These are phyloP conservation scores for Pachysandra terminalis DNA, from an alignment of 164 flowering plant species.

Conservation along the genomic window DNA sequence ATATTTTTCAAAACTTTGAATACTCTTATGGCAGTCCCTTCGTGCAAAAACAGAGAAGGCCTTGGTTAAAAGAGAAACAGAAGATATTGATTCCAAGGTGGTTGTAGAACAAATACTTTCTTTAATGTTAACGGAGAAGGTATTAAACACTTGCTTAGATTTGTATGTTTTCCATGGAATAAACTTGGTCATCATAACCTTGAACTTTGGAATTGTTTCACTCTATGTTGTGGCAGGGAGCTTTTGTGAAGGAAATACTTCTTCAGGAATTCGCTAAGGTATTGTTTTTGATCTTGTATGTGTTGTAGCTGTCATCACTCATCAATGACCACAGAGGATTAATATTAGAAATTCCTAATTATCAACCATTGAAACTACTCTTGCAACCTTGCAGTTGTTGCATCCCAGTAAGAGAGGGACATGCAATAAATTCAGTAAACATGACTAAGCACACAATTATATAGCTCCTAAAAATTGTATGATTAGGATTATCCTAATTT, in stretches of 20 bases:
- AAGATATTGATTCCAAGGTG: conserved; percentile 39
- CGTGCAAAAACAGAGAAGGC: conserved; percentile 67
- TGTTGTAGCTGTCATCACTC: neutral
- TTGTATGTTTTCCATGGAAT: conserved; percentile 2
- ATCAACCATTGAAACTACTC: neutral
- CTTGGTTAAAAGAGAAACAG: conserved; percentile 25
- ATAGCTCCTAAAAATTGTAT: too few relatives aligned
- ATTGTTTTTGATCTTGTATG: neutral
- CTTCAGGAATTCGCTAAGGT: conserved; percentile 92
- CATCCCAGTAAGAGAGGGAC: too few relatives aligned
- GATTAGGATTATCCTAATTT: too few relatives aligned
- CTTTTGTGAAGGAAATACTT: conserved; percentile 83
- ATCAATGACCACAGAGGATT: neutral
- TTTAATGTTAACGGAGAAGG: conserved; percentile 78
- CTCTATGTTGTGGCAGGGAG: conserved; percentile 52
- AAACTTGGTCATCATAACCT: neutral
- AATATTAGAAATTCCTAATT: neutral
- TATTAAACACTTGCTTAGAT: conserved; percentile 17
- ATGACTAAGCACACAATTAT: too few relatives aligned
- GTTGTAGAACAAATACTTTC: conserved; percentile 57
- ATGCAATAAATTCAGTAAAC: too few relatives aligned
- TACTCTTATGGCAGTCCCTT: conserved; percentile 51
- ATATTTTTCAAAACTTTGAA: conserved; percentile 3
- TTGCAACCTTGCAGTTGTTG: too few relatives aligned
- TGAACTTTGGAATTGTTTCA: neutral